A percentile compares a stretch with the other conserved stretches of the same genome.
These are phyloP conservation scores for Penicillium cataractarum DNA, from an alignment of 495 filamentous ascomycete genomes.

Conservation along the genomic window DNA sequence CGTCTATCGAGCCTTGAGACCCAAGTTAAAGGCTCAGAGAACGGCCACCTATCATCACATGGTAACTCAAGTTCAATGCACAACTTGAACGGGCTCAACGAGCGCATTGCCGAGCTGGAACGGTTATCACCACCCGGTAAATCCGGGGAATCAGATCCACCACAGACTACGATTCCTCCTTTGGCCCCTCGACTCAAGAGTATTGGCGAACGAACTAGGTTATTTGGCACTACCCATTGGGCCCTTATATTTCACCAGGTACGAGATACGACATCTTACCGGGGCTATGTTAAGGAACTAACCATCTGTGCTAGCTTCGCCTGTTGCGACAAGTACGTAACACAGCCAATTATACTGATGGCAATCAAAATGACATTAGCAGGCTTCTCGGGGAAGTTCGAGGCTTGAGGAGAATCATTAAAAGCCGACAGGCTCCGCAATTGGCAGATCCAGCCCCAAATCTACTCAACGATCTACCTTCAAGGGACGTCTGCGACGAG, in stretches of 20 bases:
- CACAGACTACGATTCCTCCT: conserved; percentile 22
- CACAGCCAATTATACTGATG: conserved; percentile 12
- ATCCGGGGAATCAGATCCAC: background rate
- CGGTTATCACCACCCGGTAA: background rate
- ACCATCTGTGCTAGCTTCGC: conserved; percentile 12
- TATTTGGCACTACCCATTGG: conserved; percentile 49
- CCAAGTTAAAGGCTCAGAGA: background rate
- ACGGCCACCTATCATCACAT: background rate
- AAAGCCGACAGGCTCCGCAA: conserved; percentile 18
- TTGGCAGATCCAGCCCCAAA: conserved; percentile 20
- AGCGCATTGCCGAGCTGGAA: conserved; percentile 4
- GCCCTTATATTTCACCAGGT: conserved; percentile 45
- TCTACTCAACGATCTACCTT: conserved; percentile 22
- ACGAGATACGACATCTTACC: conserved; percentile 33
- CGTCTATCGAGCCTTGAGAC: conserved; percentile 23
- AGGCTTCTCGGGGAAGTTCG: conserved; percentile 33
- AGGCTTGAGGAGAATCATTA: conserved; percentile 25
- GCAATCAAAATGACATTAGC: conserved; percentile 27
- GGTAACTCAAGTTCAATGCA: background rate
- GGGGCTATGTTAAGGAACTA: background rate
- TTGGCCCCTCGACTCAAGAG: conserved; percentile 22
- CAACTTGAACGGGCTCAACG: background rate
- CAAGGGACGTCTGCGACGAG: conserved; percentile 23
- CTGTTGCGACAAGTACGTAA: conserved; percentile 21
- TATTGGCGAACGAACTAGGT: conserved; percentile 34